Evolutionary conservation across 805 yeast genomes (phyloP).

Genomic region (Cyberlindnera americana): DNA sequence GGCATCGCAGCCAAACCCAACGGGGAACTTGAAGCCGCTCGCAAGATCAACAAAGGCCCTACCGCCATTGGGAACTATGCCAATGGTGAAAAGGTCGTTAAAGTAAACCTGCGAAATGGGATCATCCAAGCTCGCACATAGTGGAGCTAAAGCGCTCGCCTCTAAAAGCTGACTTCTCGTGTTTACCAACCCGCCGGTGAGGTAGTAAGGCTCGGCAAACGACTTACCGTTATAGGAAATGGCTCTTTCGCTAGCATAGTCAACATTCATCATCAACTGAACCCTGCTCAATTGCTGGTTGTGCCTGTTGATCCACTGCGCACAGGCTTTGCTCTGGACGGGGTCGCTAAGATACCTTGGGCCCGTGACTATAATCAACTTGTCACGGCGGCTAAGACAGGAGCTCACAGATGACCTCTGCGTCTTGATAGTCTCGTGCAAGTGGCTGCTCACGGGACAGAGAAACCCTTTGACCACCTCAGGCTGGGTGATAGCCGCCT

Average conservation of each 20-base stretch:
- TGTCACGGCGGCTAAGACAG: neutral
- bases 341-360: conserved; percentile 3
- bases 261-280: conserved; percentile 10
- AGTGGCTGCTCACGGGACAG: conserved; percentile 7
- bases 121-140: conserved; percentile 8
- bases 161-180: conserved; percentile 10
- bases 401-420: neutral
- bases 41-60: conserved; percentile 7
- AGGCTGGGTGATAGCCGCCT: conserved; percentile 19
- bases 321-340: conserved; percentile 9
- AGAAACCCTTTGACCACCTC: conserved; percentile 17
- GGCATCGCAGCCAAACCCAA: neutral
- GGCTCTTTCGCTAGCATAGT: neutral
- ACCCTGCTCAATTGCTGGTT: neutral
- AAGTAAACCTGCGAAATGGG: conserved; percentile 15
- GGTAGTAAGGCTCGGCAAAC: conserved; percentile 9
- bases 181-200: conserved; percentile 12
- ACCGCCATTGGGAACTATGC: conserved; percentile 2
- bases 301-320: conserved; percentile 15
- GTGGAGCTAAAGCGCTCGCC: neutral
- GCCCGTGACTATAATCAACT: conserved; percentile 9
- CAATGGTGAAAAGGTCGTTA: conserved; percentile 13
- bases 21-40: conserved; percentile 5
- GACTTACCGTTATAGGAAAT: neutral
- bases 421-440: conserved; percentile 1